Percentiles rank a stretch among this genome's conserved stretches.
phyloP scores from a whole-genome alignment of 2,329 filamentous ascomycete genomes.

The Fusarium odoratissimum region DNA sequence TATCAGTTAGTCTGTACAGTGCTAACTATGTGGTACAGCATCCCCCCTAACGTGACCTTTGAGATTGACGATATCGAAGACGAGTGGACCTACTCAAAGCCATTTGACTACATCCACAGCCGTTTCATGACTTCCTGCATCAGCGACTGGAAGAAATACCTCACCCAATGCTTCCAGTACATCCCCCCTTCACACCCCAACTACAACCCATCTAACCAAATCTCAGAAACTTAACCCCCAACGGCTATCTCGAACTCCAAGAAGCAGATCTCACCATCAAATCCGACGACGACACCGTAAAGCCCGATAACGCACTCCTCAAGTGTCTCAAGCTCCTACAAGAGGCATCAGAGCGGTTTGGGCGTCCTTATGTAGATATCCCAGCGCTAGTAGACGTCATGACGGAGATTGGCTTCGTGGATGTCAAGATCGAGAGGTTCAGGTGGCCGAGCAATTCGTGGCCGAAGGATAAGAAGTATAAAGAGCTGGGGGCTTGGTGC shows the following conservation, averaged over 20 bases:
- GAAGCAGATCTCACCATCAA: background rate
- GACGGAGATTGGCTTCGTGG: background rate
- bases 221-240: background rate
- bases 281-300: background rate
- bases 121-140: background rate
- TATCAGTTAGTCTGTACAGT: no score
- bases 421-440: background rate
- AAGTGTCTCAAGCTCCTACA: background rate
- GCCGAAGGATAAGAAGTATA: background rate
- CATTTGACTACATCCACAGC: background rate
- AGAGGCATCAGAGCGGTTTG: background rate
- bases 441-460: background rate
- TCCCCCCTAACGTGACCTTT: background rate
- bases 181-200: rapidly evolving
- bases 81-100: background rate
- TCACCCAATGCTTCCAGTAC: background rate
- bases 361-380: background rate
- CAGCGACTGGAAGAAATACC: background rate
- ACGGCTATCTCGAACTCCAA: background rate
- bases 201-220: background rate
- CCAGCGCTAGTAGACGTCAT: background rate
- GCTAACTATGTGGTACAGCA: background rate
- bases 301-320: background rate
- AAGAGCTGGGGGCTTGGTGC: background rate
- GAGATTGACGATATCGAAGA: background rate